Conservation (phyloP, 108 stramenopile species). For the Mediolabrus comicus region DNA sequence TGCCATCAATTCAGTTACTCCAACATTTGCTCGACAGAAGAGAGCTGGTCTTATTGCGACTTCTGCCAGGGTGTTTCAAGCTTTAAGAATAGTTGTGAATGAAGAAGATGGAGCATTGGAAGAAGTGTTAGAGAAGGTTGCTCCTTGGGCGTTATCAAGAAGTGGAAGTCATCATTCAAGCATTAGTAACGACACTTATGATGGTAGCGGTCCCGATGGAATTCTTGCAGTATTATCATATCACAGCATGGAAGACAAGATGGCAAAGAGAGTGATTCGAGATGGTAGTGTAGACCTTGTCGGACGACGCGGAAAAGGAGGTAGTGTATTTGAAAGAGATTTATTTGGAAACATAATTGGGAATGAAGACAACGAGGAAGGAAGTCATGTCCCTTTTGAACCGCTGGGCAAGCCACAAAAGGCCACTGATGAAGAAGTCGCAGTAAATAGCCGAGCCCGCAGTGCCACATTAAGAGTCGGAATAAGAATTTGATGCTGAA, state of each 20-base stretch:
- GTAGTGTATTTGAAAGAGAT: slow-evolving; percentile 52
- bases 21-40: slow-evolving; percentile 68
- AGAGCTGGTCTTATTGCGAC: slow-evolving; percentile 81
- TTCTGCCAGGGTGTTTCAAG: slow-evolving; percentile 86
- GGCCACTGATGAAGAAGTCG: slow-evolving; percentile 76
- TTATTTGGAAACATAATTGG: slow-evolving; percentile 72
- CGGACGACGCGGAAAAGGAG: background rate
- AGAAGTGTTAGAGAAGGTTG: slow-evolving; percentile 63
- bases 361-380: slow-evolving; percentile 24
- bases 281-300: slow-evolving; percentile 63
- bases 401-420: slow-evolving; percentile 66
- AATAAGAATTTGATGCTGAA: slow-evolving; percentile 15
- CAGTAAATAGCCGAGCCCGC: slow-evolving; percentile 68
- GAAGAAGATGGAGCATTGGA: slow-evolving; percentile 78
- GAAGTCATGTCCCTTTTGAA: slow-evolving; percentile 56
- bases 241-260: slow-evolving; percentile 93
- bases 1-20: slow-evolving; percentile 76
- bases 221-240: slow-evolving; percentile 86
- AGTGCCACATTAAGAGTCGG: slow-evolving; percentile 83
- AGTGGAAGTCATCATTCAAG: slow-evolving; percentile 45
- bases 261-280: slow-evolving; percentile 82
- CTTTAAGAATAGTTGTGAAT: slow-evolving; percentile 90
- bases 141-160: slow-evolving; percentile 59
- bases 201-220: slow-evolving; percentile 8
- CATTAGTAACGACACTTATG: slow-evolving; percentile 10